Evolutionary conservation across 192 early-diverging fungal genomes (phyloP).

Genomic region (Geosiphon pyriformis): DNA sequence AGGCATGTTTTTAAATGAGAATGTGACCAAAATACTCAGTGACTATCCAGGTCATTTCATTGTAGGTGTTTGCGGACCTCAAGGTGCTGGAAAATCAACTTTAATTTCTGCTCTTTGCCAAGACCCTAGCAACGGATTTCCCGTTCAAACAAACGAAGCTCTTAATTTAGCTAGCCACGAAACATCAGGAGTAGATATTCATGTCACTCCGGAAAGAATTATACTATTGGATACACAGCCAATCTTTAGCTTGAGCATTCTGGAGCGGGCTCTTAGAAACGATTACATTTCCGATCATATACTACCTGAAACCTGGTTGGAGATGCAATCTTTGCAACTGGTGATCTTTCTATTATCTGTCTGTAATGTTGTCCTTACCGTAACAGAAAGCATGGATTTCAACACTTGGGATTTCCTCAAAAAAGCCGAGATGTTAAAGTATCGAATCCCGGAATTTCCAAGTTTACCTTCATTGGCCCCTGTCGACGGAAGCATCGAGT

Average conservation of each 20-base stretch:
- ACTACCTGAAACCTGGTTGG: conserved; percentile 35
- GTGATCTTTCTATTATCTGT: conserved; percentile 52
- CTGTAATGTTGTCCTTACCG: conserved; percentile 58
- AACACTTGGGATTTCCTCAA: conserved; percentile 27
- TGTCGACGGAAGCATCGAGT: conserved; percentile 22
- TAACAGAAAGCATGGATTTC: conserved; percentile 39
- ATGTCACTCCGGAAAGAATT: conserved; percentile 52
- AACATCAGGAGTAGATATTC: conserved; percentile 53
- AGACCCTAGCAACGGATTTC: conserved; percentile 27
- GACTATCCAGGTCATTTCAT: conserved; percentile 62
- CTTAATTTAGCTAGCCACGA: conserved; percentile 32
- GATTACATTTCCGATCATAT: conserved; percentile 26
- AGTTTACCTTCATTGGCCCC: conserved; percentile 20
- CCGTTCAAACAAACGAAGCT: conserved; percentile 28
- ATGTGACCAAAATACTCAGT: conserved; percentile 28
- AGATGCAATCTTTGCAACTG: conserved; percentile 39
- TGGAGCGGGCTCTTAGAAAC: conserved; percentile 34
- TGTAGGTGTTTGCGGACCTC: conserved; percentile 55
- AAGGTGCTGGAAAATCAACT: conserved; percentile 58
- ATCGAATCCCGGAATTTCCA: conserved; percentile 35
- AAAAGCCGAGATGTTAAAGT: conserved; percentile 38
- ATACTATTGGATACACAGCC: conserved; percentile 52
- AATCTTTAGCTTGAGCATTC: conserved; percentile 37
- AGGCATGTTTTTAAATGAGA: conserved; percentile 19
- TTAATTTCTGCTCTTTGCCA: conserved; percentile 48